phyloP scores from a whole-genome alignment of 2,329 filamentous ascomycete species.

The Diaporthe sp. region DNA sequence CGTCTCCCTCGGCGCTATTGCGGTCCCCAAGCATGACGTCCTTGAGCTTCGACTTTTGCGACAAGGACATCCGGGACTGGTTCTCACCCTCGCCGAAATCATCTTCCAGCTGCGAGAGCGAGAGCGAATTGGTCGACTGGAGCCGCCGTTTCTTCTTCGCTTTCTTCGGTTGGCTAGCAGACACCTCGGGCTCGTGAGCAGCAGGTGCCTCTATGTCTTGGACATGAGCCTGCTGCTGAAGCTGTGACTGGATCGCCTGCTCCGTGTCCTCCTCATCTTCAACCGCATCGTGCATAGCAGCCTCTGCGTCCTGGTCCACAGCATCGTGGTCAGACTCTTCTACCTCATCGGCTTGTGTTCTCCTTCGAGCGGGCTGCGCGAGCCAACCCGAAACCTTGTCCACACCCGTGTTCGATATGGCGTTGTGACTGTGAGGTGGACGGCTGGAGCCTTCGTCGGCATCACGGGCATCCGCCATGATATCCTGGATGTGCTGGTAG shows the following conservation, averaged over 20 bases:
- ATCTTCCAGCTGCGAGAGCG: constrained; percentile 33
- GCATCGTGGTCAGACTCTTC: not conserved
- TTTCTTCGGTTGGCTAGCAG: not conserved
- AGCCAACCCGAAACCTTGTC: not conserved
- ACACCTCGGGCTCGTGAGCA: not conserved
- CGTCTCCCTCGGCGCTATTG: constrained; percentile 1
- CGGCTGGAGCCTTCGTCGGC: not conserved
- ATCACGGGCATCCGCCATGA: not conserved
- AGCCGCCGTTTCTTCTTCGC: constrained; percentile 28
- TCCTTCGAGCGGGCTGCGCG: not conserved
- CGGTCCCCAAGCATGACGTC: constrained; percentile 7
- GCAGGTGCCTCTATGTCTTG: not conserved
- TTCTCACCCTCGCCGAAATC: constrained; percentile 12
- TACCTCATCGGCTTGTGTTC: not conserved
- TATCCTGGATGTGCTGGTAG: not conserved
- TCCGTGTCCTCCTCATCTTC: not conserved
- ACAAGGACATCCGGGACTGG: constrained; percentile 23
- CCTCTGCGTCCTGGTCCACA: not conserved
- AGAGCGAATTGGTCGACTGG: constrained; percentile 17
- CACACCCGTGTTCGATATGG: not conserved
- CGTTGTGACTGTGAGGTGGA: not conserved
- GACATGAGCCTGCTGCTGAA: not conserved
- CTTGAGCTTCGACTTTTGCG: constrained; percentile 21
- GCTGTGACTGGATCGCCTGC: not conserved
- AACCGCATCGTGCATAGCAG: not conserved